Percentiles rank a stretch among this genome's conserved stretches.
Conservation (phyloP, 1,139 yeast species). For the Hansenula anomala region DNA sequence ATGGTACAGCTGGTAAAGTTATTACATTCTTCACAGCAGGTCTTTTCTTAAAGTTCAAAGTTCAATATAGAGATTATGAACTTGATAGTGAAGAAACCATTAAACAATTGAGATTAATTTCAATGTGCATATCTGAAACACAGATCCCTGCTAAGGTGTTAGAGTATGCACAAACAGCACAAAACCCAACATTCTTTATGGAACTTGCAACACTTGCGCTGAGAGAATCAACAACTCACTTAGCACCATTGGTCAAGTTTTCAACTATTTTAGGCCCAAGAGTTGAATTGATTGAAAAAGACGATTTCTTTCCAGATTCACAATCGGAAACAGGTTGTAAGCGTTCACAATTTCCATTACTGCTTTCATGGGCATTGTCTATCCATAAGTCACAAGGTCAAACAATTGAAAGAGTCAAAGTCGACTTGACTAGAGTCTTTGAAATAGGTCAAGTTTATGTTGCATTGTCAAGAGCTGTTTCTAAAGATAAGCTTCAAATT, state of each 20-base stretch:
- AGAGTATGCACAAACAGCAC: constrained; percentile 18
- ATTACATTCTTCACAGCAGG: constrained; percentile 28
- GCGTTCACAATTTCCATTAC: constrained; percentile 66
- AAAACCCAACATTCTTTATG: constrained; percentile 22
- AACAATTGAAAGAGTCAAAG: constrained; percentile 72
- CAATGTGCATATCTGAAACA: constrained; percentile 24
- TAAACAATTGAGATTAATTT: constrained; percentile 27
- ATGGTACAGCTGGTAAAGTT: constrained; percentile 87
- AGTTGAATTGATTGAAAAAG: constrained; percentile 33
- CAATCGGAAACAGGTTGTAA: constrained; percentile 15
- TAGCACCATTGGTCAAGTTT: constrained; percentile 55
- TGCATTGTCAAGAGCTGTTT: constrained; percentile 85
- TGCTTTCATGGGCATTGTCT: constrained; percentile 85
- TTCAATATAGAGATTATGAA: constrained; percentile 13
- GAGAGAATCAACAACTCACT: constrained; percentile 23
- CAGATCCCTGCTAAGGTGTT: constrained; percentile 20
- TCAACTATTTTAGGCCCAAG: constrained; percentile 27
- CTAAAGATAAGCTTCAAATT: constrained; percentile 68
- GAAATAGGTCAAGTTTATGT: constrained; percentile 89
- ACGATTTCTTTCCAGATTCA: constrained; percentile 31
- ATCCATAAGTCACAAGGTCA: constrained; percentile 94
- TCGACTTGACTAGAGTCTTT: constrained; percentile 65
- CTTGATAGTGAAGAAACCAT: constrained; percentile 20
- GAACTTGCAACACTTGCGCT: constrained; percentile 32
- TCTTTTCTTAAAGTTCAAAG: constrained; percentile 19